Conservation (phyloP, 805 yeast genomes). For the Lachancea meyersii region DNA sequence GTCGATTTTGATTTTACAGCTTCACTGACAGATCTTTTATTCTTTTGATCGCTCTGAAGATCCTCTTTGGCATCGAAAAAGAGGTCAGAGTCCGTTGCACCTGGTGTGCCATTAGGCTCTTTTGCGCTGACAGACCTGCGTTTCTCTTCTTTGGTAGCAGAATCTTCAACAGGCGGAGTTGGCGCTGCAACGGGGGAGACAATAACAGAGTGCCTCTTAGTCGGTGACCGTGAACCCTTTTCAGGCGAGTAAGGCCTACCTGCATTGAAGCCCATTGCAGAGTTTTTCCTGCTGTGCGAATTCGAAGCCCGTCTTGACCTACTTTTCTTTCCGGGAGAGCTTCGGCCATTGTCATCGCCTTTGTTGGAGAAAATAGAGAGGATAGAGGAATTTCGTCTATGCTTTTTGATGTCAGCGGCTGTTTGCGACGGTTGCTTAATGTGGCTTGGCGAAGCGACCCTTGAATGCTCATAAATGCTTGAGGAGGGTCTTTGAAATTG, state of each 20-base stretch:
- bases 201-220: constrained; percentile 11
- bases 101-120: constrained; percentile 26
- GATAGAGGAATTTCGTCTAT: constrained; percentile 57
- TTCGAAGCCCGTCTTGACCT: constrained; percentile 8
- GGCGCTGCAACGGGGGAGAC: constrained; percentile 2
- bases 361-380: constrained; percentile 41
- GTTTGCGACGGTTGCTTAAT: constrained; percentile 17
- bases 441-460: constrained; percentile 18
- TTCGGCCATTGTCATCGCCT: constrained; percentile 9
- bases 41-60: constrained; percentile 19
- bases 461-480: constrained; percentile 34
- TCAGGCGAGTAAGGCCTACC: constrained; percentile 6
- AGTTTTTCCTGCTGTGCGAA: constrained; percentile 16
- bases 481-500: constrained; percentile 38
- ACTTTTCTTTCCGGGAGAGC: constrained; percentile 13
- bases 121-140: constrained; percentile 50
- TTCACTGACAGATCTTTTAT: constrained; percentile 44
- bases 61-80: constrained; percentile 18
- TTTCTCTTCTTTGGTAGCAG: constrained; percentile 25
- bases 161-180: constrained; percentile 1
- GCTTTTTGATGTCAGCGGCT: constrained; percentile 31
- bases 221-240: constrained; percentile 8
- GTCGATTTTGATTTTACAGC: constrained; percentile 46
- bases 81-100: constrained; percentile 16
- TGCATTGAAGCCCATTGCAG: constrained; percentile 15